A percentile compares a stretch with the other conserved stretches of the same genome.
Evolutionary conservation across 2,329 filamentous ascomycete species (phyloP).

Genomic region (Diplodia mutila): DNA sequence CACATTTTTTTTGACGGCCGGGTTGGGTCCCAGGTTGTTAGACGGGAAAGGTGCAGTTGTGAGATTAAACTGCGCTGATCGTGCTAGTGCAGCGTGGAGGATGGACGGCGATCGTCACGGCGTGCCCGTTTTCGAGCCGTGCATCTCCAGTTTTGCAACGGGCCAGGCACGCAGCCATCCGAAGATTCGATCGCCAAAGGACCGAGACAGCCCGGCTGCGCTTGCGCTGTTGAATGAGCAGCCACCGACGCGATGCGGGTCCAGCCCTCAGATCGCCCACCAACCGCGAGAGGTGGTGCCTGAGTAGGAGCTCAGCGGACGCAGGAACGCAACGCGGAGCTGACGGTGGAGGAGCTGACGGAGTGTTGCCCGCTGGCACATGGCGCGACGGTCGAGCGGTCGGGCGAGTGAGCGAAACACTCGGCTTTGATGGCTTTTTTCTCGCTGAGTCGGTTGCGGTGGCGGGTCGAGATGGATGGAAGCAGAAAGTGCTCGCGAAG

Average conservation of each 20-base stretch:
- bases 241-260: slow-evolving; percentile 9
- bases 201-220: background rate
- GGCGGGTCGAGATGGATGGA: background rate
- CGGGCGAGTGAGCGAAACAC: background rate
- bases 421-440: background rate
- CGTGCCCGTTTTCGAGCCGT: slow-evolving; percentile 1
- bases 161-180: slow-evolving; percentile 6
- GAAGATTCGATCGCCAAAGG: background rate
- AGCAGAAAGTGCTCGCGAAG: background rate
- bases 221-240: background rate
- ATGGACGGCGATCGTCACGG: background rate
- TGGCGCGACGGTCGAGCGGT: background rate
- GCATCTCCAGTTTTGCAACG: slow-evolving; percentile 2
- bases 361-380: background rate
- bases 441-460: background rate
- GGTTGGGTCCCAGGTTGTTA: background rate
- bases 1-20: no score
- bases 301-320: background rate
- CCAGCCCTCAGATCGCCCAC: background rate
- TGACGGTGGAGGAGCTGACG: background rate
- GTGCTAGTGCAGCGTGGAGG: slow-evolving; percentile 6
- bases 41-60: slow-evolving; percentile 1
- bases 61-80: slow-evolving; percentile 15
- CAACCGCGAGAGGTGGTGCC: slow-evolving; percentile 4
- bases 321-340: background rate